Evolutionary conservation across 2,329 filamentous ascomycete species (phyloP), one percentile per base, ranked within the genome.

Genomic region (Thelonectria discophora): DNA sequence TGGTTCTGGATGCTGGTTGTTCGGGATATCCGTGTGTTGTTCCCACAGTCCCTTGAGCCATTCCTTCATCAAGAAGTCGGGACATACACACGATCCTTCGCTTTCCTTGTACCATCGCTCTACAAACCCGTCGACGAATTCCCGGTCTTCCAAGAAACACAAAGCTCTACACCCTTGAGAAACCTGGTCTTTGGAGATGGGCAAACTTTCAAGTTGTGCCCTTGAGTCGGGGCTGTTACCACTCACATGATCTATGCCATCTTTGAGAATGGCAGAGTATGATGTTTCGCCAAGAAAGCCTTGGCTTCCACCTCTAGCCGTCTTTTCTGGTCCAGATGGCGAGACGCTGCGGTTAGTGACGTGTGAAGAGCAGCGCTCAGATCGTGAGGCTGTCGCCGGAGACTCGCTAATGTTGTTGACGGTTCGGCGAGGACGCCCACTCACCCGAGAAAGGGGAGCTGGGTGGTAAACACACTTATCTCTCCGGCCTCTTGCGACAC

Each of bases 41-140:
- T 40, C 24, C 48, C 48, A 58, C 18, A 47, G 10, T 27, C 50
- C 40, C 2, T 52, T 18, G 6, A 58, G 11, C 47, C 48, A 58
- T 46, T 52, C 18, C 15, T 17, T 52, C 55, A 52, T 46, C 30
- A 58, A 11, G 15, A 45, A 40, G 30, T 46, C 40, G n/a, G 55
- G 48, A n/a, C 55, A 52, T 10, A 52, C 46, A 18, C 13, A 39
- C 4, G 40, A 46, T 17, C 47, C 30, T 52, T 52, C 55, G 11
- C 55, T 52, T 20, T 58, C 39, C 30, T 15, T 51, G 18, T 58
- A 58, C 55, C 55, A 58, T n/a, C 15, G 17, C 30, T 58, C 30
- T 18, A 58, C 27, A 2, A 24, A 27, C 7, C 27, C 17, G 12
- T 52, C 27, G 17, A 52, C 39, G 17, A 39, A 4, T 8, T 11